Evolutionary conservation across 352 stramenopile genomes (phyloP), one percentile per base, ranked within the genome.

Genomic region (Halophytophthora batemanensis): DNA sequence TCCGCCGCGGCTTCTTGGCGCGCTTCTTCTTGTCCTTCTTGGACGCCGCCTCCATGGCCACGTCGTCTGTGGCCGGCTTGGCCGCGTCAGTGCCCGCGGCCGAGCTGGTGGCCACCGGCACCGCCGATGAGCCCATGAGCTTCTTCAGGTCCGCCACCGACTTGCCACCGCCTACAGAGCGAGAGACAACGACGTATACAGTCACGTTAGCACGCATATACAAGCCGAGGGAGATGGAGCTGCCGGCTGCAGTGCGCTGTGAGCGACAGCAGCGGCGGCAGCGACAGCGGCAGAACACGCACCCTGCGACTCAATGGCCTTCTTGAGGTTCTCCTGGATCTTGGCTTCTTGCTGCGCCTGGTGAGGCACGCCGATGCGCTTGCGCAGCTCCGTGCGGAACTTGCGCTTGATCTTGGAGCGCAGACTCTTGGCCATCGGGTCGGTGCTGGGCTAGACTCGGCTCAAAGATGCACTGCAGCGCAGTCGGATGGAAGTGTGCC

Each of bases 351-450:
- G 77, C 41, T 79, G 53, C 19, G 65, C 66, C 57, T 85, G 68
- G 65, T 89, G 81, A 23, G 81, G 81, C 56, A 90, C 79, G 41
- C 83, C 83, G 51, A 94, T 82, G 50, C 74, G 76, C 65, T 90
- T 81, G 45, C 81, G 79, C 55, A 94, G 69, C 71, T 94, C 81
- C 59, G 79, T 87, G 59, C 83, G 83, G 74, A 91, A 94, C 67
- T 82, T 85, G 61, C 82, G 81, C 77, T 94, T 94, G 69, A 94
- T 90, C 73, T 94, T 94, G 48, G 83, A 94, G 59, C 83, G 81
- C 66, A 94, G 64, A 76, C 77, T 87, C 78, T 94, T 94, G 46
- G 81, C 83, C 83, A 94, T 94, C 51, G 59, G 84, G 35, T 53
- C 37, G 19, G 31, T 53, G 17, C 36, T 38, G 44, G 34, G 19